Percentiles rank a stretch among this genome's conserved stretches.
These are phyloP conservation scores for Scleroderma bovista DNA, from an alignment of 768 basidiomycete species.

Conservation along the genomic window DNA sequence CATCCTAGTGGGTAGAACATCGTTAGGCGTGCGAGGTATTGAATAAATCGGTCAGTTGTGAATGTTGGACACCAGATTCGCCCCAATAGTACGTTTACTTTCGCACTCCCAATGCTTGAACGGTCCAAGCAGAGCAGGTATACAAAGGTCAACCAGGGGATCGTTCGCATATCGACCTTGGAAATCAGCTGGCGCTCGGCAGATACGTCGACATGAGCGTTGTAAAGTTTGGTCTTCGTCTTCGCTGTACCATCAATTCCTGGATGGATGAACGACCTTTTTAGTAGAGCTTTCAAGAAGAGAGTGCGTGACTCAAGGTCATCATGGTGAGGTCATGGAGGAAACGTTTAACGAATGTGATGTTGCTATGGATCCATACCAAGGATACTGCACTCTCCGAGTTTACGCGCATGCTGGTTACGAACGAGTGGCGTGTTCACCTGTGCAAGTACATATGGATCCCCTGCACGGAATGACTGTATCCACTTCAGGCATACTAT, in stretches of 20 bases:
- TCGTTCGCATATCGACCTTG: conserved; percentile 62
- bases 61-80: background rate
- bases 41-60: conserved; percentile 36
- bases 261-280: background rate
- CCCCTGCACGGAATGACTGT: too few relatives aligned
- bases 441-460: too few relatives aligned
- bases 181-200: conserved; percentile 60
- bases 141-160: conserved; percentile 69
- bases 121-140: conserved; percentile 66
- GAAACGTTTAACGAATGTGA: too few relatives aligned
- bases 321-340: too few relatives aligned
- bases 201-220: conserved; percentile 50
- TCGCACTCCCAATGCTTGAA: conserved; percentile 46
- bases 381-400: too few relatives aligned
- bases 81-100: conserved; percentile 5
- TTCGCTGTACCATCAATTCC: background rate
- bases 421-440: too few relatives aligned
- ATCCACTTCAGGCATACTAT: too few relatives aligned
- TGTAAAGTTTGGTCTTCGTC: conserved; percentile 17
- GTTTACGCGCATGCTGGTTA: too few relatives aligned
- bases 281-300: conserved; percentile 4
- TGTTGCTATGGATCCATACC: too few relatives aligned
- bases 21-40: conserved; percentile 62
- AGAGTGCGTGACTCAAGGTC: background rate
- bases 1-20: conserved; percentile 52